phyloP scores from a whole-genome alignment of 768 basidiomycete genomes.

The Suillus sp. region DNA sequence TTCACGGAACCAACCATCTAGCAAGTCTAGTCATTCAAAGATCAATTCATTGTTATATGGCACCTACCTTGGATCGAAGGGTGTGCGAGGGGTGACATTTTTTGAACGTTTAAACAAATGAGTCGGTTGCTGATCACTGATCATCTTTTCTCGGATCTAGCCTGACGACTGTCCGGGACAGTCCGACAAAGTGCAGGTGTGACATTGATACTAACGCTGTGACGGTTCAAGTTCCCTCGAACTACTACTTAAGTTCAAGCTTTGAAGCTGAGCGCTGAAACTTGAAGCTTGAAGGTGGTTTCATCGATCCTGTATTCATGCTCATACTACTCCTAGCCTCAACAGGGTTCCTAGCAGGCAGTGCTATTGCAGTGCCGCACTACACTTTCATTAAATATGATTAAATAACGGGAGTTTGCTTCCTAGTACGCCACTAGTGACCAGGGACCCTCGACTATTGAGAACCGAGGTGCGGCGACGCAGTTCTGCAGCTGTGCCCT shows the following conservation, averaged over 20 bases:
- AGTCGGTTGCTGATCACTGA: neutral
- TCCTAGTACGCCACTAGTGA: neutral
- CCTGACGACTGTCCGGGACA: neutral
- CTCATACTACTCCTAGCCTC: neutral
- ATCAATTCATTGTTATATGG: neutral
- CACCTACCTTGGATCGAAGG: constrained; percentile 53
- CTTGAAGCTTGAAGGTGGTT: neutral
- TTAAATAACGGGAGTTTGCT: neutral
- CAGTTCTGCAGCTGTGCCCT: neutral
- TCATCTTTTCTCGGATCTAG: constrained; percentile 1
- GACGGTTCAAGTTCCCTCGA: neutral
- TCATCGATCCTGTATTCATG: neutral
- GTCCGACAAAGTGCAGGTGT: neutral
- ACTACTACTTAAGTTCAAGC: too few relatives aligned
- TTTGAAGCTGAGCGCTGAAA: too few relatives aligned
- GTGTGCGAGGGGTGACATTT: constrained; percentile 60
- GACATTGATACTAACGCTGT: neutral
- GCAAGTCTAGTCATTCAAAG: constrained; percentile 15
- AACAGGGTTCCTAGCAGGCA: neutral
- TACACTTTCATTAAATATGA: neutral
- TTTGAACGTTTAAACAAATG: constrained; percentile 10
- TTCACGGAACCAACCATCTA: constrained; percentile 96
- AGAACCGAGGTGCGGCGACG: constrained; percentile 1
- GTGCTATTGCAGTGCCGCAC: neutral
- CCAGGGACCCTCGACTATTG: neutral